Evolutionary conservation across 768 basidiomycete species (phyloP).

Genomic region (Russula griseocarnosa): DNA sequence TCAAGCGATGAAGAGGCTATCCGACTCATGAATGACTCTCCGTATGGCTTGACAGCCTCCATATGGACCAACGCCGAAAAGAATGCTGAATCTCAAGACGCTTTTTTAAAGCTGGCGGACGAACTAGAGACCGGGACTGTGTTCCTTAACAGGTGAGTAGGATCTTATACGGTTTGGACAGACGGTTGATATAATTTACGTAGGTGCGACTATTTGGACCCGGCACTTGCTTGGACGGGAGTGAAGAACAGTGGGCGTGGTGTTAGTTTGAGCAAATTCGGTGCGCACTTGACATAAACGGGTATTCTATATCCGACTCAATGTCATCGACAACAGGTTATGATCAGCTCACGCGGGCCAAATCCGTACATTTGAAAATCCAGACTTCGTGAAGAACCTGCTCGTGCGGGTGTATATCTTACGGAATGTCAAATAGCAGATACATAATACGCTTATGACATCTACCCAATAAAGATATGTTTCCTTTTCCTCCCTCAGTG

Average conservation of each 20-base stretch:
- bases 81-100: slow-evolving; percentile 57
- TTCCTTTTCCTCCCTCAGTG: no score
- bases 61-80: slow-evolving; percentile 80
- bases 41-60: slow-evolving; percentile 90
- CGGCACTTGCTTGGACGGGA: slow-evolving; percentile 91
- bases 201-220: slow-evolving; percentile 87
- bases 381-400: slow-evolving; percentile 39
- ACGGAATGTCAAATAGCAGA: neutral
- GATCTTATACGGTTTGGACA: neutral
- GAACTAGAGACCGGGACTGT: slow-evolving; percentile 87
- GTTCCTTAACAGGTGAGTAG: slow-evolving; percentile 72
- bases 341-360: slow-evolving; percentile 78
- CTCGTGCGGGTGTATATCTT: neutral
- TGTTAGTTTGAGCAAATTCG: slow-evolving; percentile 84
- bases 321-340: slow-evolving; percentile 53
- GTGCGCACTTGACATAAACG: slow-evolving; percentile 41
- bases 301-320: slow-evolving; percentile 6
- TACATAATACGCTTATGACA: neutral
- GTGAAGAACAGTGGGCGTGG: slow-evolving; percentile 92
- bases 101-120: slow-evolving; percentile 65
- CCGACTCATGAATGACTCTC: slow-evolving; percentile 91
- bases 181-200: slow-evolving; percentile 16
- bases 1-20: slow-evolving; percentile 85
- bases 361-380: slow-evolving; percentile 81
- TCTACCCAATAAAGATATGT: no score